phyloP scores from a whole-genome alignment of 345 rosid genomes.

The Erodium maritimum region DNA sequence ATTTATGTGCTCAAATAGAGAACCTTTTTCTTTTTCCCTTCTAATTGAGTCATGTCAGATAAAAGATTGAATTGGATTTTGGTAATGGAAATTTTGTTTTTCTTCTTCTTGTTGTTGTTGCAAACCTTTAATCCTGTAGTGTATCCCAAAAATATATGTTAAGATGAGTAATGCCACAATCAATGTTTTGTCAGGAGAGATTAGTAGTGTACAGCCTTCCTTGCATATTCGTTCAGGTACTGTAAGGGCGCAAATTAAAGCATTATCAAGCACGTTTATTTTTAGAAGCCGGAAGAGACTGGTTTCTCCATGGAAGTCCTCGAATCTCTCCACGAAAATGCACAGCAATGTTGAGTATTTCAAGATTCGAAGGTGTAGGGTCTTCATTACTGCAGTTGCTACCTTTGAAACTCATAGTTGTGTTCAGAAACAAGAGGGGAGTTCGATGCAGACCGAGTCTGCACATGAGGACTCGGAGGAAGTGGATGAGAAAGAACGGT shows the following conservation, averaged over 20 bases:
- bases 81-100: no score
- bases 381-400: conserved; percentile 33
- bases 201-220: conserved; percentile 56
- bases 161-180: not conserved
- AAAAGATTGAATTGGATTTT: no score
- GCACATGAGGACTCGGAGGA: conserved; percentile 22
- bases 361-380: conserved; percentile 15
- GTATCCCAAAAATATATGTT: no score
- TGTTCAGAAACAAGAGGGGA: conserved; percentile 15
- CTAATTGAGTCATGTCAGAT: no score
- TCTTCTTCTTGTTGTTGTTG: not conserved
- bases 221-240: conserved; percentile 47
- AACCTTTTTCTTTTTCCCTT: no score
- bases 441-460: conserved; percentile 13
- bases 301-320: conserved; percentile 25
- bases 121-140: not conserved
- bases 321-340: conserved; percentile 20
- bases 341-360: not conserved
- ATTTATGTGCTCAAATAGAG: no score
- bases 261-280: conserved; percentile 27
- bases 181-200: conserved; percentile 34
- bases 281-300: conserved; percentile 21
- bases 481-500: conserved; percentile 48
- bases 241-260: conserved; percentile 37
- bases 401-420: conserved; percentile 25